These are phyloP conservation scores for Posidonia australis DNA, from an alignment of 106 monocot genomes.

Conservation along the genomic window DNA sequence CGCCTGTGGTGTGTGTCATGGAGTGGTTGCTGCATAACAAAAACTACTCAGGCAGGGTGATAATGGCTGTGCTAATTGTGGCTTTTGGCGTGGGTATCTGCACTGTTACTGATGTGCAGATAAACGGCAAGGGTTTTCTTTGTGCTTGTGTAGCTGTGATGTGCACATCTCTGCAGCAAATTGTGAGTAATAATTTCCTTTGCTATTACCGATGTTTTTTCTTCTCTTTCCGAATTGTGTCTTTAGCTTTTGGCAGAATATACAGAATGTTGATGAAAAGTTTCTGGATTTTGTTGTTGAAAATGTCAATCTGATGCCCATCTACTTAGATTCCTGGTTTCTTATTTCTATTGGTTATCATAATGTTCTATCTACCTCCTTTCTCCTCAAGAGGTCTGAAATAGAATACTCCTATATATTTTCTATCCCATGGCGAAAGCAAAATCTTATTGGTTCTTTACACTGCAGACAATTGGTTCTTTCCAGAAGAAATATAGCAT, in stretches of 20 bases:
- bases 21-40: conserved; percentile 88
- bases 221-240: neutral
- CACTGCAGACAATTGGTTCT: conserved; percentile 73
- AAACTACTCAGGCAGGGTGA: conserved; percentile 61
- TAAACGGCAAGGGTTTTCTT: conserved; percentile 76
- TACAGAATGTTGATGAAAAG: too few species aligned
- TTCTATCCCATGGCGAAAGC: neutral
- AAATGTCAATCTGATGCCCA: too few species aligned
- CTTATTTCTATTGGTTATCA: too few species aligned
- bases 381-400: neutral
- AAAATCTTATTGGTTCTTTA: conserved; percentile 1
- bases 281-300: too few species aligned
- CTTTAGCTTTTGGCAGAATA: neutral
- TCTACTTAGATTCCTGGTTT: too few species aligned
- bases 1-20: conserved; percentile 91
- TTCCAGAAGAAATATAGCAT: conserved; percentile 81
- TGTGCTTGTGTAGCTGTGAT: conserved; percentile 91
- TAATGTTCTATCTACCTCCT: too few species aligned
- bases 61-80: conserved; percentile 60
- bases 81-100: conserved; percentile 91
- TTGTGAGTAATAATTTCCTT: conserved; percentile 40
- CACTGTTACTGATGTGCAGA: conserved; percentile 91
- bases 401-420: neutral
- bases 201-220: neutral
- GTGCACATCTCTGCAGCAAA: conserved; percentile 93